Evolutionary conservation across 768 basidiomycete genomes (phyloP).

Genomic region (Boletellus ananiceps): DNA sequence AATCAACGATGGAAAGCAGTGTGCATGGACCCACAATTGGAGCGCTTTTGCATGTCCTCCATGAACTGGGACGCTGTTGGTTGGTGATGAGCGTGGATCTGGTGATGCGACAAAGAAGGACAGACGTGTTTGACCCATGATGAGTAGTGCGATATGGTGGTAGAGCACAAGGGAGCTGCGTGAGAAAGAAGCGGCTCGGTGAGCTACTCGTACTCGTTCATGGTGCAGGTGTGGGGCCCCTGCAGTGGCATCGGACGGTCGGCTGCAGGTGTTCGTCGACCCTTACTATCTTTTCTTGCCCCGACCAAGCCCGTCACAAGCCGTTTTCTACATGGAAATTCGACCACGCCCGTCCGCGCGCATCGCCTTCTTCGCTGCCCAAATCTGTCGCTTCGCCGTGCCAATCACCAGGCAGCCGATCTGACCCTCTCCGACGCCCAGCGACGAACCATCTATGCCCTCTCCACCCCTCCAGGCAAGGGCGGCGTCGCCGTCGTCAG

Average conservation of each 20-base stretch:
- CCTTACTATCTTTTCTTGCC: conserved; percentile 1
- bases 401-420: background rate
- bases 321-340: conserved; percentile 27
- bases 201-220: background rate
- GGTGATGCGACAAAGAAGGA: conserved; percentile 8
- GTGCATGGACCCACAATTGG: conserved; percentile 76
- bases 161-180: conserved; percentile 5
- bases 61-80: conserved; percentile 83
- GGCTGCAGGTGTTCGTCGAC: background rate
- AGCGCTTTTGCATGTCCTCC: conserved; percentile 95
- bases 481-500: conserved; percentile 81
- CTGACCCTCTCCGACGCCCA: conserved; percentile 46
- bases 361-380: conserved; percentile 16
- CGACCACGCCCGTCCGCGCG: conserved; percentile 7
- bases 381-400: conserved; percentile 10
- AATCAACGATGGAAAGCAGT: conserved; percentile 1
- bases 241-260: conserved; percentile 8
- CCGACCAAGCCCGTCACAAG: conserved; percentile 6
- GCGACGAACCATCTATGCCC: conserved; percentile 76
- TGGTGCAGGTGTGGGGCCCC: conserved; percentile 17
- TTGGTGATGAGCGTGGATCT: conserved; percentile 5
- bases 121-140: conserved; percentile 85
- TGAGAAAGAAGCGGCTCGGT: conserved; percentile 17
- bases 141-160: conserved; percentile 16
- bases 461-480: conserved; percentile 83